Conservation (phyloP, 495 filamentous ascomycete species). For the Lindgomyces ingoldianus region DNA sequence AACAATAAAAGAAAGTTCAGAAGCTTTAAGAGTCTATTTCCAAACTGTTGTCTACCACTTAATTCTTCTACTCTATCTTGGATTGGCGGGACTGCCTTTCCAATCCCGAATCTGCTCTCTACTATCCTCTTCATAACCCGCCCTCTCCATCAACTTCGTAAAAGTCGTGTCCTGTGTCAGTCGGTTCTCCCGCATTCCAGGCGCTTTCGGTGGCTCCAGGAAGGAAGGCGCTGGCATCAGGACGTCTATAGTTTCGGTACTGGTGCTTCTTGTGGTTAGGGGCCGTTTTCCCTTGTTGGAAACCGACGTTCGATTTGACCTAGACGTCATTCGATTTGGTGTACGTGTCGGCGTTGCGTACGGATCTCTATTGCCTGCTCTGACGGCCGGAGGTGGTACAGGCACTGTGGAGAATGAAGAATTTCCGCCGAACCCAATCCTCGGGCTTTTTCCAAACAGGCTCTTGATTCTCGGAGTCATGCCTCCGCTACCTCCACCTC, state of each 20-base stretch:
- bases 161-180: conserved; percentile 57
- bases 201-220: conserved; percentile 24
- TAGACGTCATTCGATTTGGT: not conserved
- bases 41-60: not conserved
- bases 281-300: conserved; percentile 4
- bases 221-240: conserved; percentile 41
- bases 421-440: conserved; percentile 19
- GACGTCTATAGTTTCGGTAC: conserved; percentile 46
- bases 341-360: conserved; percentile 44
- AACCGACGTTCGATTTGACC: not conserved
- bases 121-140: conserved; percentile 49
- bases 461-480: conserved; percentile 36
- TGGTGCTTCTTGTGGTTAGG: conserved; percentile 8
- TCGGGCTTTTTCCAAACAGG: conserved; percentile 17
- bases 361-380: conserved; percentile 38
- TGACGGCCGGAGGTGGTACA: conserved; percentile 14
- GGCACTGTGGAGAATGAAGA: not conserved
- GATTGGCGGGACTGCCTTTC: conserved; percentile 7
- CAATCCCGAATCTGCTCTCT: conserved; percentile 14
- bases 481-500: conserved; percentile 30
- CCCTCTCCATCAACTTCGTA: conserved; percentile 63
- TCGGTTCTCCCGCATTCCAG: conserved; percentile 41
- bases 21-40: not conserved
- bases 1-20: not conserved
- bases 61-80: not conserved